phyloP scores from a whole-genome alignment of 2,329 filamentous ascomycete genomes.

The Aureobasidium leucospermi region DNA sequence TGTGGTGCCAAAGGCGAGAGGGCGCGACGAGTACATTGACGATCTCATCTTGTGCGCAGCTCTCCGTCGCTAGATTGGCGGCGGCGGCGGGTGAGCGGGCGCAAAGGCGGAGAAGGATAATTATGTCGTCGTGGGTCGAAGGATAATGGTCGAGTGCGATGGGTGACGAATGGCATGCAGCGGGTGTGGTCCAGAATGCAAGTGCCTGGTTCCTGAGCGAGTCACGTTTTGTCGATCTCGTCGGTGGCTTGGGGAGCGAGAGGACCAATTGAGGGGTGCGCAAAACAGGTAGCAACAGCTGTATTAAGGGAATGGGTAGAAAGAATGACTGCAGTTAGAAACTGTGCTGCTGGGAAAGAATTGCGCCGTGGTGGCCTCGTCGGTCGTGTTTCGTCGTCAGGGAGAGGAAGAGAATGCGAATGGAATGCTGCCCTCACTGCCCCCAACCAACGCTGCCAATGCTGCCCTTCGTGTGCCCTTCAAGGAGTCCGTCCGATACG shows the following conservation, averaged over 20 bases:
- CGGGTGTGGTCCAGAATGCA: neutral
- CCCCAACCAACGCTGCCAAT: neutral
- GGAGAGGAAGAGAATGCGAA: neutral
- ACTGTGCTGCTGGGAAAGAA: neutral
- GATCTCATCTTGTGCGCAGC: constrained; percentile 16
- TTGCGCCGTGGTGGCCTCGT: neutral
- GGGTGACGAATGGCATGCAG: neutral
- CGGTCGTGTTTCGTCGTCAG: neutral
- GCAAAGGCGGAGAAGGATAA: neutral
- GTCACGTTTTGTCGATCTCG: constrained; percentile 12
- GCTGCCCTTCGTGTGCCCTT: neutral
- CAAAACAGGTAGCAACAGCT: neutral
- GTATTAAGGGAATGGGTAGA: neutral
- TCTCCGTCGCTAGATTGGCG: constrained; percentile 1
- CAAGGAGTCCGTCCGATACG: neutral
- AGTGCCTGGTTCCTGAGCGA: neutral
- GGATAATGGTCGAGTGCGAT: neutral
- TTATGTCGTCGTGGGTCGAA: neutral
- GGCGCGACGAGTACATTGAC: constrained; percentile 11
- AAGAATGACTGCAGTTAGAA: constrained; percentile 13
- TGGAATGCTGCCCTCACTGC: neutral
- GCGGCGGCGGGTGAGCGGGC: constrained; percentile 4
- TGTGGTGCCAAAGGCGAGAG: constrained; percentile 15
- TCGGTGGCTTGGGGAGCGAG: neutral
- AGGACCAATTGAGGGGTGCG: neutral